Evolutionary conservation across 1,139 yeast species (phyloP).

Genomic region (Saccharomyces hybrid): DNA sequence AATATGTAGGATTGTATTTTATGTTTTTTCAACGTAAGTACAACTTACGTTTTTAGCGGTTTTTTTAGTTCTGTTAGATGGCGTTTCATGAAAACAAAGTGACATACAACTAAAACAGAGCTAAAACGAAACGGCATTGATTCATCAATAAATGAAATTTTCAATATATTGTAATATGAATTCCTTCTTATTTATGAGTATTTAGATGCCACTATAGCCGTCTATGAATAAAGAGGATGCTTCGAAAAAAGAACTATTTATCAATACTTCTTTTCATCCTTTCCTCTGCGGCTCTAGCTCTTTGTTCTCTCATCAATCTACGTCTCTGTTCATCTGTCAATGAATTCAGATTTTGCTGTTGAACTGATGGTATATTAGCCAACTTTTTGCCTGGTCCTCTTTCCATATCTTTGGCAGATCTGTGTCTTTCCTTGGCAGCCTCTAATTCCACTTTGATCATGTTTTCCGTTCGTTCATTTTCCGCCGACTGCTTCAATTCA

Average conservation of each 20-base stretch:
- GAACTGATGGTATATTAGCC: slow-evolving; percentile 14
- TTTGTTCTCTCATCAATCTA: slow-evolving; percentile 81
- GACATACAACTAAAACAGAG: no score
- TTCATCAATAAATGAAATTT: no score
- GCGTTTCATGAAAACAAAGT: no score
- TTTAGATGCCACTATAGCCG: background rate
- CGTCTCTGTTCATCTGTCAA: slow-evolving; percentile 62
- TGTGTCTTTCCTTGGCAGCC: slow-evolving; percentile 26
- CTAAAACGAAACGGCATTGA: no score
- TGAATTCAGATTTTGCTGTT: slow-evolving; percentile 30
- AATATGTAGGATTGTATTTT: background rate
- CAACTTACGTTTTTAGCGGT: background rate
- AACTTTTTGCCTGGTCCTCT: slow-evolving; percentile 28
- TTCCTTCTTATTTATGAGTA: background rate
- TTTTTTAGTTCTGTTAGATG: background rate
- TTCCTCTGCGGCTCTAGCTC: slow-evolving; percentile 96
- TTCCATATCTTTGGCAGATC: slow-evolving; percentile 19
- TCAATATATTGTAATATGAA: background rate
- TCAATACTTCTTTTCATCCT: slow-evolving; percentile 37
- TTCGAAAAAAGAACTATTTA: background rate
- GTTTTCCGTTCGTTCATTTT: slow-evolving; percentile 23
- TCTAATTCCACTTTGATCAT: slow-evolving; percentile 32
- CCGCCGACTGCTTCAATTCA: slow-evolving; percentile 37
- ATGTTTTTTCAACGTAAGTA: background rate
- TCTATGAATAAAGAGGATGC: background rate